Evolutionary conservation across 805 yeast genomes (phyloP).

Genomic region (Ascoidea rubescens): DNA sequence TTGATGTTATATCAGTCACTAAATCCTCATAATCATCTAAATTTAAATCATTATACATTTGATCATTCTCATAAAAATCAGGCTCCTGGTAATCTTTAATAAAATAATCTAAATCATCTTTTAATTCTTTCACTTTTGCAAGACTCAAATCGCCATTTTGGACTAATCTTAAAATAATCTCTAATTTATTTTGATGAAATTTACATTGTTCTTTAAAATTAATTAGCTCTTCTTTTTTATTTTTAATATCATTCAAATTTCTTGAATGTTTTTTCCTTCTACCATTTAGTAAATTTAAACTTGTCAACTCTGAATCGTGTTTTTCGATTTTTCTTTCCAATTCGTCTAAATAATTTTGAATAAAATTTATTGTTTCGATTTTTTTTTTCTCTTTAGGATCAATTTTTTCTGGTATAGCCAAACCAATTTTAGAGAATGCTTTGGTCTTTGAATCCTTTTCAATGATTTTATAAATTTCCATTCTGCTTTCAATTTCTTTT

Average conservation of each 20-base stretch:
- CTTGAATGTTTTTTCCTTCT: conserved; percentile 33
- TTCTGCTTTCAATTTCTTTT: conserved; percentile 52
- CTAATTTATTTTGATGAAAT: conserved; percentile 68
- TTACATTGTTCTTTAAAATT: conserved; percentile 62
- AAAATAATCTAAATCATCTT: conserved; percentile 85
- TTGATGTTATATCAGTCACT: neutral
- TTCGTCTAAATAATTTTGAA: conserved; percentile 68
- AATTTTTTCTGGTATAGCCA: conserved; percentile 47
- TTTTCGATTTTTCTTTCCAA: conserved; percentile 68
- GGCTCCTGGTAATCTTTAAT: conserved; percentile 89
- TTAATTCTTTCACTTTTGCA: conserved; percentile 58
- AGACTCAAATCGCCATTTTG: conserved; percentile 74
- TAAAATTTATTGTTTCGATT: conserved; percentile 8
- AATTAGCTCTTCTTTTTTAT: conserved; percentile 43
- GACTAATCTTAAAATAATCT: conserved; percentile 57
- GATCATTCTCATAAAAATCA: conserved; percentile 33
- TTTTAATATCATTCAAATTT: conserved; percentile 26
- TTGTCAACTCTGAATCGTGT: conserved; percentile 54
- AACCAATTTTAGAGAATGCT: conserved; percentile 85
- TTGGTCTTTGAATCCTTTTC: conserved; percentile 88
- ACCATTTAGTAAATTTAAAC: conserved; percentile 19
- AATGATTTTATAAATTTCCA: conserved; percentile 91
- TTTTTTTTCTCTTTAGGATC: conserved; percentile 58
- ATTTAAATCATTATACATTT: neutral
- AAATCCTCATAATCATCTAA: neutral